Evolutionary conservation across 371 early-diverging fungal genomes (phyloP), one percentile per base, ranked within the genome.

Genomic region (Apophysomyces trapeziformis): DNA sequence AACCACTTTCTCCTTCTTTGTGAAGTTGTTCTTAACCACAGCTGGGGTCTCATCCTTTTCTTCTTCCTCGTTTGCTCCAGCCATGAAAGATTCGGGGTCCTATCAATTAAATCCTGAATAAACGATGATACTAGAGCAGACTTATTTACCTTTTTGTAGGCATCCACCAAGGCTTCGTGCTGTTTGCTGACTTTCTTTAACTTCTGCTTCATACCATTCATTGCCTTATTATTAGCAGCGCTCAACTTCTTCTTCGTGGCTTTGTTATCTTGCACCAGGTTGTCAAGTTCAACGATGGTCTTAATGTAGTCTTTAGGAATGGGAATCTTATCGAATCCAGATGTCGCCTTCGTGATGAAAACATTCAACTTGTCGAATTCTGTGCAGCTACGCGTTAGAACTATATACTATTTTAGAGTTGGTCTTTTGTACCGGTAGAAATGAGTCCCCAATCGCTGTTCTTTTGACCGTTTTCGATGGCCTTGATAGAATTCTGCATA

Each of bases 121-220:
- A 26, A 26, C 32, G 38, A 21, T 8, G 54, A 32, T 32, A 50
- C 4, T 18, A 18, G 21, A 21, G 9, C 54, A 26, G 9, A 21
- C 21, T 21, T 45, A 66, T 75, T 38, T 77, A 88, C 90, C 82
- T 85, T 78, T 67, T 87, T 85, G 77, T 89, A 96, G 68, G 83
- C 87, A 57, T 85, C 83, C 46, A 98, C 87, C 62, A 88, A 84
- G 7, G 75, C 76, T 69, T 94, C 93, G 64, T 87, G 89, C 57
- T 79, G 72, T 81, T 94, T 95, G 76, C 85, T 87, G 80, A 90
- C 85, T 88, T 97, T 96, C 80, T 90, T 91, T 72, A 96, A 68
- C 77, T 93, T 94, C 76, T 95, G 95, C 86, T 93, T 95, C 87
- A 96, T 88, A 63, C 91, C 87, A 76, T 90, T 96, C 79, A 95